Evolutionary conservation across 331 rosid genomes (phyloP).

Genomic region (Stylosanthes scabra): DNA sequence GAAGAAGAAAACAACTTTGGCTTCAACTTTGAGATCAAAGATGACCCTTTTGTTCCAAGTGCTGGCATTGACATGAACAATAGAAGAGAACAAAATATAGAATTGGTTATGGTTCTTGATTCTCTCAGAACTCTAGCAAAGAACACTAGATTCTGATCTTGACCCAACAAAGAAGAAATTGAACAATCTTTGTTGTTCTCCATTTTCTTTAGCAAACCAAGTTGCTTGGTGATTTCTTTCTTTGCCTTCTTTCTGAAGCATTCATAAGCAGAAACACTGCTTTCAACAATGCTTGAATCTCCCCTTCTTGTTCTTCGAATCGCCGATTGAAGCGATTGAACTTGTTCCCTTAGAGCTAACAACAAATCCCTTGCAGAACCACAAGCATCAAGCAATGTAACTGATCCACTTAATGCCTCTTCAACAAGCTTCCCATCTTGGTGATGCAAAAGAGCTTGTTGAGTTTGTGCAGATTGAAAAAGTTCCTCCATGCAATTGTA

Average conservation of each 20-base stretch:
- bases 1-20: slow-evolving; percentile 39
- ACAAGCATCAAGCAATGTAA: slow-evolving; percentile 60
- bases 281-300: slow-evolving; percentile 49
- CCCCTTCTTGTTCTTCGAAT: slow-evolving; percentile 51
- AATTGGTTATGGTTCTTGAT: slow-evolving; percentile 52
- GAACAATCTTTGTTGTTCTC: slow-evolving; percentile 44
- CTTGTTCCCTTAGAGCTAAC: slow-evolving; percentile 51
- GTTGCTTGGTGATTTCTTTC: slow-evolving; percentile 57
- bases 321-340: slow-evolving; percentile 53
- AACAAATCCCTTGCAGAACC: slow-evolving; percentile 48
- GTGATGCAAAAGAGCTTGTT: slow-evolving; percentile 60
- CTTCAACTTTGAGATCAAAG: slow-evolving; percentile 60
- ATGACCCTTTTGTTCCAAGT: slow-evolving; percentile 52
- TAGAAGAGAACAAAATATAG: slow-evolving; percentile 53
- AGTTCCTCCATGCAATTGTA: slow-evolving; percentile 66
- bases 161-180: slow-evolving; percentile 35
- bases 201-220: slow-evolving; percentile 57
- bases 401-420: slow-evolving; percentile 62
- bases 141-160: slow-evolving; percentile 46
- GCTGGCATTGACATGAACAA: slow-evolving; percentile 57
- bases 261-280: slow-evolving; percentile 44
- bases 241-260: slow-evolving; percentile 58
- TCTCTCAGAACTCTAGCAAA: slow-evolving; percentile 59
- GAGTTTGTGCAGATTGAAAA: slow-evolving; percentile 55
- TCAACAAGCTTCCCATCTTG: slow-evolving; percentile 58